These are phyloP conservation scores for Isatis tinctoria DNA, from an alignment of 345 rosid species.

Conservation along the genomic window DNA sequence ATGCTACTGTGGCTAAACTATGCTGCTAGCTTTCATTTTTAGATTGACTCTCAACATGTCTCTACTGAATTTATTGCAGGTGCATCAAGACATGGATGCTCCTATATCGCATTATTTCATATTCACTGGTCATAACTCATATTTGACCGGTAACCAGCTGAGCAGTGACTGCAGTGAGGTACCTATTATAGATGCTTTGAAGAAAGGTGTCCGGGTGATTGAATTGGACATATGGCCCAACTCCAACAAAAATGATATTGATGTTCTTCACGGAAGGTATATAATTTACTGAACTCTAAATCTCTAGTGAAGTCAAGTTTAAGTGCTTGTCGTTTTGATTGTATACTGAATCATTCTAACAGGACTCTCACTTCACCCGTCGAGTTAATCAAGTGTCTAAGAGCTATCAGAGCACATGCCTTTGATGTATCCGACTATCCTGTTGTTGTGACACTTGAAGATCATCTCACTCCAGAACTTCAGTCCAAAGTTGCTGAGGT, in stretches of 20 bases:
- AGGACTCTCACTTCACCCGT: slow-evolving; percentile 85
- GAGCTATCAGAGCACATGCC: slow-evolving; percentile 69
- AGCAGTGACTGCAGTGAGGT: slow-evolving; percentile 86
- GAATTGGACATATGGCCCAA: slow-evolving; percentile 94
- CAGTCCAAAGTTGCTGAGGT: slow-evolving; percentile 85
- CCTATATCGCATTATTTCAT: slow-evolving; percentile 84
- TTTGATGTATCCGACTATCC: slow-evolving; percentile 73
- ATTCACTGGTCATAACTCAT: slow-evolving; percentile 80
- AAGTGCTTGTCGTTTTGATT: background rate
- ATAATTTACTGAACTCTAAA: background rate
- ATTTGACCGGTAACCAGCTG: slow-evolving; percentile 85
- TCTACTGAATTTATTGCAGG: slow-evolving; percentile 34
- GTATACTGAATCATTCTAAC: slow-evolving; percentile 6
- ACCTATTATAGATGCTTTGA: slow-evolving; percentile 62
- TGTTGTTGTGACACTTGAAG: slow-evolving; percentile 79
- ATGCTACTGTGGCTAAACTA: background rate
- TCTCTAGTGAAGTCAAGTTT: background rate
- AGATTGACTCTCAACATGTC: background rate
- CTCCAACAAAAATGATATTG: slow-evolving; percentile 52
- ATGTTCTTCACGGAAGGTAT: slow-evolving; percentile 91
- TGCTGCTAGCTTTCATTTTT: background rate
- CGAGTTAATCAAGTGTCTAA: slow-evolving; percentile 61
- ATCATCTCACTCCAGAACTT: slow-evolving; percentile 78
- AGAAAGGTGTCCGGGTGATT: slow-evolving; percentile 80
- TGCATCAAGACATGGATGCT: slow-evolving; percentile 76